Conservation (phyloP, 768 basidiomycete genomes). For the Podaxis sp. region DNA sequence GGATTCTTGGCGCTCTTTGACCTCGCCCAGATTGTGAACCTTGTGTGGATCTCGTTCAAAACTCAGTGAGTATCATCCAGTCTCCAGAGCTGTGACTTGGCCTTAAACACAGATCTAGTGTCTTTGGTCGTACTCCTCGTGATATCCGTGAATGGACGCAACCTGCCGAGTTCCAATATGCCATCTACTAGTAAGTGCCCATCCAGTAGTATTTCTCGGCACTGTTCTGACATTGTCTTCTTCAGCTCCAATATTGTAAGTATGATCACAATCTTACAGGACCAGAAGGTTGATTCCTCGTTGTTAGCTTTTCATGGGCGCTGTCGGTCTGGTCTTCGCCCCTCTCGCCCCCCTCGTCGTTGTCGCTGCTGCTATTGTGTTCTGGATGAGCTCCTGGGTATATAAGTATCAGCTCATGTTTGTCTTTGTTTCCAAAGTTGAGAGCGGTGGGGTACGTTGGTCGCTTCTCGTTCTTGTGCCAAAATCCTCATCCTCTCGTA, state of each 20-base stretch:
- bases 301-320: constrained; percentile 75
- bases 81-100: neutral
- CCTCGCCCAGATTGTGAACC: constrained; percentile 90
- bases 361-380: constrained; percentile 76
- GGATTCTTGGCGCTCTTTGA: constrained; percentile 96
- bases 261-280: constrained; percentile 8
- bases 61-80: constrained; percentile 50
- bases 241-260: constrained; percentile 53
- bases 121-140: constrained; percentile 85
- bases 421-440: constrained; percentile 82
- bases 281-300: neutral
- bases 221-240: constrained; percentile 9
- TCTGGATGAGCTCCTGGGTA: constrained; percentile 83
- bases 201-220: constrained; percentile 10
- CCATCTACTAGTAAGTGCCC: constrained; percentile 70
- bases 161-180: constrained; percentile 85
- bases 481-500: constrained; percentile 22
- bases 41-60: constrained; percentile 81
- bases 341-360: constrained; percentile 90
- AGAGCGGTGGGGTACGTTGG: constrained; percentile 83
- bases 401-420: constrained; percentile 99
- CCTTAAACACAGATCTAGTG: constrained; percentile 28
- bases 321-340: constrained; percentile 92
- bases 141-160: constrained; percentile 89
- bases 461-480: constrained; percentile 3